Evolutionary conservation across 2,329 filamentous ascomycete species (phyloP).

Genomic region (Penicillium sumatraense): DNA sequence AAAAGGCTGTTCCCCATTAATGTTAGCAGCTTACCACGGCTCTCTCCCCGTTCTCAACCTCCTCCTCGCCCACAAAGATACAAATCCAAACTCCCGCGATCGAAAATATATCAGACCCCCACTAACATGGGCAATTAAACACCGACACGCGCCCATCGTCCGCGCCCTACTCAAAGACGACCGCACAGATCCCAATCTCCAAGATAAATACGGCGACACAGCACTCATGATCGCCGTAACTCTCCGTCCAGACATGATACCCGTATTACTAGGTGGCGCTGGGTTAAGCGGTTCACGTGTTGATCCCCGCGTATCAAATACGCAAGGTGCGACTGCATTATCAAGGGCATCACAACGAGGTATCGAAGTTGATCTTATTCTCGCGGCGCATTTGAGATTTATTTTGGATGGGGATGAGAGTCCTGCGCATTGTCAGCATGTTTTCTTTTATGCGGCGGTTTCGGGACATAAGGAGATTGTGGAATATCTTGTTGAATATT

Average conservation of each 20-base stretch:
- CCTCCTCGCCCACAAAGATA: slow-evolving; percentile 15
- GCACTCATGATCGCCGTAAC: slow-evolving; percentile 20
- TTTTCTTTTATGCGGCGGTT: slow-evolving; percentile 27
- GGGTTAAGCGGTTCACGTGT: slow-evolving; percentile 8
- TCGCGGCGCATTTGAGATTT: slow-evolving; percentile 21
- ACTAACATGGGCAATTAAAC: slow-evolving; percentile 25
- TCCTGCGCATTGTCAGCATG: slow-evolving; percentile 23
- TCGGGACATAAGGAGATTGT: slow-evolving; percentile 24
- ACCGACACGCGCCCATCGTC: slow-evolving; percentile 13
- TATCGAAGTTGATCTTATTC: slow-evolving; percentile 14
- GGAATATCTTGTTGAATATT: slow-evolving; percentile 21
- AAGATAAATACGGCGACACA: slow-evolving; percentile 25
- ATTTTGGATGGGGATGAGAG: slow-evolving; percentile 21
- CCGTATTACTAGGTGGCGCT: slow-evolving; percentile 15
- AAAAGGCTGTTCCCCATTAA: slow-evolving; percentile 21
- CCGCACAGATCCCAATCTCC: slow-evolving; percentile 23
- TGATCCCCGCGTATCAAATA: slow-evolving; percentile 22
- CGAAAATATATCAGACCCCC: slow-evolving; percentile 23
- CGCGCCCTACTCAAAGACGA: slow-evolving; percentile 19
- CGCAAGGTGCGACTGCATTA: slow-evolving; percentile 22
- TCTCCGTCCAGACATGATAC: slow-evolving; percentile 10
- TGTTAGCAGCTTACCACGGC: slow-evolving; percentile 24
- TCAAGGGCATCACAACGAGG: slow-evolving; percentile 14
- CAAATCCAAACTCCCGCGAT: slow-evolving; percentile 24
- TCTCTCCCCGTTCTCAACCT: slow-evolving; percentile 11